Conservation (phyloP, 306 rosid genomes). For the Fagus crenata region DNA sequence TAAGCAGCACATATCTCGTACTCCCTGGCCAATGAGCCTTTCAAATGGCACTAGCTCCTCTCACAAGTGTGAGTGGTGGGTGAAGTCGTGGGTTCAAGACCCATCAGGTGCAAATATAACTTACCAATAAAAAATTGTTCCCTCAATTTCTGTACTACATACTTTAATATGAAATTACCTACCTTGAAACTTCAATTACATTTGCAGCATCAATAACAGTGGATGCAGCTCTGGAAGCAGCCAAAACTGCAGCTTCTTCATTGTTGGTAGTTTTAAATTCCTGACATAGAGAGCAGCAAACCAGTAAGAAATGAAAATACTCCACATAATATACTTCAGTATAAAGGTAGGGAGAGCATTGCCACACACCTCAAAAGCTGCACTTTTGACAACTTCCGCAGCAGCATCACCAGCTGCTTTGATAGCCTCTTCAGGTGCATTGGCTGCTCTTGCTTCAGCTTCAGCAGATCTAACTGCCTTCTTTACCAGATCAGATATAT, state of each 20-base stretch:
- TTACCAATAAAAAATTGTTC: not conserved
- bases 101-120: too few species aligned
- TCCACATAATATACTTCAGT: constrained; percentile 2
- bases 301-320: constrained; percentile 12
- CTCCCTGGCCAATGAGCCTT: not conserved
- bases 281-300: constrained; percentile 46
- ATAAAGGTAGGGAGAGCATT: not conserved
- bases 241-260: constrained; percentile 83
- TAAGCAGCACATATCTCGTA: not conserved
- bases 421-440: constrained; percentile 92
- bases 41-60: too few species aligned
- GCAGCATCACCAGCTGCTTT: constrained; percentile 97
- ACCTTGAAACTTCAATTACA: constrained; percentile 88
- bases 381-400: constrained; percentile 92
- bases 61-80: too few species aligned
- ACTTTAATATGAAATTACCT: constrained; percentile 23
- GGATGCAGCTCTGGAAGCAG: constrained; percentile 85
- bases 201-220: constrained; percentile 92
- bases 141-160: constrained; percentile 10
- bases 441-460: constrained; percentile 90
- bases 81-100: too few species aligned
- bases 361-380: constrained; percentile 75
- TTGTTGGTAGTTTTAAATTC: constrained; percentile 58
- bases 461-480: constrained; percentile 89
- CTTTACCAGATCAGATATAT: constrained; percentile 69